A percentile compares a stretch with the other conserved stretches of the same genome.
Conservation (phyloP, 1,284 basidiomycete species). For the Ustilago trichophora region DNA sequence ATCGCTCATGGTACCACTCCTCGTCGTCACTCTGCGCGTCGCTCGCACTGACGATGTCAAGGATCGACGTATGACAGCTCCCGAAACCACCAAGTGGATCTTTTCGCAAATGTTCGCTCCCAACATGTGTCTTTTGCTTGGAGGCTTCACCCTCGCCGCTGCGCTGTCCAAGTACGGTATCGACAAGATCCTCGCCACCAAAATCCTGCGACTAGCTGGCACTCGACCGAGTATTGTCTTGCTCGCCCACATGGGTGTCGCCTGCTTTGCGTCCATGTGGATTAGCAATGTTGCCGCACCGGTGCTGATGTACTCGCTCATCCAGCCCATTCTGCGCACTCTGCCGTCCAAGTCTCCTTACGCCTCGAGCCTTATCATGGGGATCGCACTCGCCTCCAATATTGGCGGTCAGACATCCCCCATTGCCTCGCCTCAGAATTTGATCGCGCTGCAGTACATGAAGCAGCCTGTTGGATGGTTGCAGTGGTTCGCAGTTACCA, state of each 20-base stretch:
- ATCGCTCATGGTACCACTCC: constrained; percentile 84
- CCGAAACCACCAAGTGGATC: constrained; percentile 82
- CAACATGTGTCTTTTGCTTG: constrained; percentile 80
- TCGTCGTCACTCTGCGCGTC: constrained; percentile 88
- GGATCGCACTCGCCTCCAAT: constrained; percentile 95
- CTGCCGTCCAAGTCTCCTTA: constrained; percentile 87
- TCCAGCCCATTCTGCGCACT: constrained; percentile 92
- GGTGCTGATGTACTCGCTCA: constrained; percentile 95
- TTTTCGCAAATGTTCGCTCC: constrained; percentile 77
- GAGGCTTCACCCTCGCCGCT: constrained; percentile 98
- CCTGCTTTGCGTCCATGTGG: constrained; percentile 99
- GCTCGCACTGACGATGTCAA: constrained; percentile 75
- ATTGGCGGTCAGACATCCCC: constrained; percentile 97
- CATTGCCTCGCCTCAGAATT: constrained; percentile 91
- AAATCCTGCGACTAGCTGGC: constrained; percentile 88
- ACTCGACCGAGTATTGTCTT: constrained; percentile 85
- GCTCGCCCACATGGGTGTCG: constrained; percentile 93
- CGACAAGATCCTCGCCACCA: constrained; percentile 87
- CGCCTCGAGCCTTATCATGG: constrained; percentile 89
- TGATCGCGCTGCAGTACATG: constrained; percentile 91
- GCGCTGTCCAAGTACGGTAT: constrained; percentile 97
- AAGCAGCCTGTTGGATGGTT: constrained; percentile 86
- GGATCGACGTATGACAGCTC: constrained; percentile 72
- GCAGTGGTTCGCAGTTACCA: constrained; percentile 90
- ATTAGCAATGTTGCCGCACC: constrained; percentile 98